These are phyloP conservation scores for Evansstolkia leycettana DNA, from an alignment of 495 filamentous ascomycete species.

Conservation along the genomic window DNA sequence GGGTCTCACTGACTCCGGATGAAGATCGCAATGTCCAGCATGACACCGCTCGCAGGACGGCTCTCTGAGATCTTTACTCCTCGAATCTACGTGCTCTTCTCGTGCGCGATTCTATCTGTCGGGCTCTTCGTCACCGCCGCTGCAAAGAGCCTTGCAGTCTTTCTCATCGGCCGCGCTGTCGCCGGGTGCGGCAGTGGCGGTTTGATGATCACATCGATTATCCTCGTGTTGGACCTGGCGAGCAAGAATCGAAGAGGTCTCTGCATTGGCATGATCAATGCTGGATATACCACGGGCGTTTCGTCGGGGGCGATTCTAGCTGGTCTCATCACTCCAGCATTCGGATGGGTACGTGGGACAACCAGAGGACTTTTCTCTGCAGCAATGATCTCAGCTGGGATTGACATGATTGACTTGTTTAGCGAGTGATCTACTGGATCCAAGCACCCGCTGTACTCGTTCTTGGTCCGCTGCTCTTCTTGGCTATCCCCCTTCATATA, in stretches of 20 bases:
- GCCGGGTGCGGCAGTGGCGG: conserved; percentile 55
- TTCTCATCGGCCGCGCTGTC: conserved; percentile 53
- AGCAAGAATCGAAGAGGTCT: conserved; percentile 51
- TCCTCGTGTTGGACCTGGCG: conserved; percentile 56
- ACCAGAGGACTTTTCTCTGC: no score
- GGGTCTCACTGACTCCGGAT: no score
- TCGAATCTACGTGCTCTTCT: conserved; percentile 43
- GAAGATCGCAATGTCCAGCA: conserved; percentile 57
- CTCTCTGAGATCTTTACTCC: conserved; percentile 57
- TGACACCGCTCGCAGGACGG: conserved; percentile 53
- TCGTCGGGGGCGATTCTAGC: conserved; percentile 58
- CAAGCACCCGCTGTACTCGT: conserved; percentile 48
- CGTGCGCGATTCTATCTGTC: conserved; percentile 41
- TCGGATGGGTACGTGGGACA: conserved; percentile 51
- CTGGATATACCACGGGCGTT: conserved; percentile 56
- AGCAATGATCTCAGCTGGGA: no score
- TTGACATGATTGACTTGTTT: neutral
- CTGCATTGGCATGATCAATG: conserved; percentile 54
- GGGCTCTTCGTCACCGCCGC: conserved; percentile 51
- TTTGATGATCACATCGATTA: conserved; percentile 52
- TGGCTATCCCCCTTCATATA: conserved; percentile 40
- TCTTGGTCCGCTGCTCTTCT: conserved; percentile 43
- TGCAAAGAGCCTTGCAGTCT: conserved; percentile 41
- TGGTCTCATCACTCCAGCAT: conserved; percentile 44
- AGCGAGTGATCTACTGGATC: conserved; percentile 57